These are phyloP conservation scores for Helotiales sp. DNA, from an alignment of 2,329 filamentous ascomycete species.

Conservation along the genomic window DNA sequence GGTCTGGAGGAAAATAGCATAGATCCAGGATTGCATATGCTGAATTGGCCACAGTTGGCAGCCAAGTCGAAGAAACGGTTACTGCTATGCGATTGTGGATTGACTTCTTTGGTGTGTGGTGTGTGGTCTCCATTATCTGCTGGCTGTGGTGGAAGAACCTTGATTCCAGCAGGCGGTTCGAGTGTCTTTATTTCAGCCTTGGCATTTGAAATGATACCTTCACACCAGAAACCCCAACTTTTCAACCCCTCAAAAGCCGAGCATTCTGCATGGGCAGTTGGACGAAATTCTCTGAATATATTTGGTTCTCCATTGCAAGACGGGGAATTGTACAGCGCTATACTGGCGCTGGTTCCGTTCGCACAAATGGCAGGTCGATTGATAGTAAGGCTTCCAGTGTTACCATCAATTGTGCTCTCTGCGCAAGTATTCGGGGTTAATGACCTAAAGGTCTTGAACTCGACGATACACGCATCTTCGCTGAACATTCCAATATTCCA, in stretches of 20 bases:
- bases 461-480: slow-evolving; percentile 3
- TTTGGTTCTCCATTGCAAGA: slow-evolving; percentile 4
- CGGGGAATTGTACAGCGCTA: slow-evolving; percentile 5
- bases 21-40: neutral
- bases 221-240: slow-evolving; percentile 18
- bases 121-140: neutral
- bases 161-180: neutral
- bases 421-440: slow-evolving; percentile 17
- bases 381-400: slow-evolving; percentile 10
- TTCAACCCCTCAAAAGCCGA: slow-evolving; percentile 1
- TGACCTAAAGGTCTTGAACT: slow-evolving; percentile 8
- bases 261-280: slow-evolving; percentile 4
- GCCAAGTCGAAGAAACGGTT: too few relatives aligned
- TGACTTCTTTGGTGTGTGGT: neutral
- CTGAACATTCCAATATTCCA: slow-evolving; percentile 12
- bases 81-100: too few relatives aligned
- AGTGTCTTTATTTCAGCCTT: neutral
- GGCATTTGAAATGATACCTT: neutral
- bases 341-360: slow-evolving; percentile 11
- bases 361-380: slow-evolving; percentile 8
- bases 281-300: neutral
- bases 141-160: neutral
- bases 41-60: too few relatives aligned
- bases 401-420: neutral
- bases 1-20: neutral